Conservation (phyloP, 352 stramenopile genomes). For the Phytophthora ramorum region DNA sequence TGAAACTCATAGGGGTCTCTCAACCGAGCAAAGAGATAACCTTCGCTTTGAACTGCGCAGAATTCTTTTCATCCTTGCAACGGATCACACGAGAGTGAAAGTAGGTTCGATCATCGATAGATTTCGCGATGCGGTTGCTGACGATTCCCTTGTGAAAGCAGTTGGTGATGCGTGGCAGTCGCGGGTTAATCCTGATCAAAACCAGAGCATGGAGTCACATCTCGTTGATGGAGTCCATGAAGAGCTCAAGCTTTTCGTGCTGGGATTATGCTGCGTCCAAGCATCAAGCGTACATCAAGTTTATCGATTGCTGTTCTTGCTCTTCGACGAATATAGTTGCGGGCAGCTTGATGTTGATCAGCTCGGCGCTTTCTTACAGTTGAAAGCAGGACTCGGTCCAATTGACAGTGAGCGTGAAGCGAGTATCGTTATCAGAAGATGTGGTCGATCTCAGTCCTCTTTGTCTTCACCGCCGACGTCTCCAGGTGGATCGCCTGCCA, state of each 20-base stretch:
- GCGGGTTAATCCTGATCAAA: background rate
- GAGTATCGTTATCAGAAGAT: constrained; percentile 5
- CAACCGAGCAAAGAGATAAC: constrained; percentile 4
- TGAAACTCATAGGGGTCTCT: background rate
- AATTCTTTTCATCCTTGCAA: constrained; percentile 9
- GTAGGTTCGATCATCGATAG: background rate
- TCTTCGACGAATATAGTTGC: constrained; percentile 47
- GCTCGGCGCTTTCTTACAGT: constrained; percentile 15
- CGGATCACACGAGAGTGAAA: background rate
- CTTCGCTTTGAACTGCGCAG: constrained; percentile 11
- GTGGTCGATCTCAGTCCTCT: constrained; percentile 4
- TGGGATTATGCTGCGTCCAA: constrained; percentile 45
- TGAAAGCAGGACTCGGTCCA: constrained; percentile 8
- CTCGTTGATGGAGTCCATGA: background rate
- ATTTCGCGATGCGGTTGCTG: constrained; percentile 8
- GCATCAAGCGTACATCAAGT: constrained; percentile 35
- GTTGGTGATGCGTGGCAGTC: background rate
- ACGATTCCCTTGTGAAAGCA: constrained; percentile 11
- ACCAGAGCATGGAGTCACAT: background rate
- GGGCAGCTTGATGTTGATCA: constrained; percentile 30
- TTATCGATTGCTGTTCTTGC: constrained; percentile 47
- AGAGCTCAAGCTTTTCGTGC: constrained; percentile 29
- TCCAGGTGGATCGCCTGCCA: background rate
- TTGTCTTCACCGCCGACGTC: constrained; percentile 18
- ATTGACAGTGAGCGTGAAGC: constrained; percentile 33